Percentiles rank a stretch among this genome's conserved stretches.
phyloP scores from a whole-genome alignment of 2,329 filamentous ascomycete genomes.

The Beauveria australis region DNA sequence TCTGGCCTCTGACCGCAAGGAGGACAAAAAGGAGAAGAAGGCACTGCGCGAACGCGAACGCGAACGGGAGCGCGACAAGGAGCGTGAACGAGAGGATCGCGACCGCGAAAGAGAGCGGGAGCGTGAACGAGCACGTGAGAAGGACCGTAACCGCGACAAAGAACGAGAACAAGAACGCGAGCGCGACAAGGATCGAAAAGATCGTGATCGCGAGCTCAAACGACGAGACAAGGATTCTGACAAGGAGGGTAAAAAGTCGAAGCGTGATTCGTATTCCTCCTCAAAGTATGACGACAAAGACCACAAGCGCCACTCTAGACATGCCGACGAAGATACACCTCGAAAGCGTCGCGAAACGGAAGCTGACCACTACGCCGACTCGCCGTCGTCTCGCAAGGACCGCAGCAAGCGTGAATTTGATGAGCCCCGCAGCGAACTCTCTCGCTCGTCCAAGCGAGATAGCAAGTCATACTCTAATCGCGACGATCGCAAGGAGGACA shows the following conservation, averaged over 20 bases:
- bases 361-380: conserved; percentile 18
- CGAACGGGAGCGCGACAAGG: conserved; percentile 14
- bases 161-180: conserved; percentile 18
- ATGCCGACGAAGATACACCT: conserved; percentile 24
- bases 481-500: conserved; percentile 21
- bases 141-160: conserved; percentile 11
- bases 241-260: conserved; percentile 20
- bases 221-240: conserved; percentile 7
- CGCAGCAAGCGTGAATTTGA: conserved; percentile 22
- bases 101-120: background rate
- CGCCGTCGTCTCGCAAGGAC: conserved; percentile 18
- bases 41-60: conserved; percentile 12
- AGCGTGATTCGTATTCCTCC: conserved; percentile 21
- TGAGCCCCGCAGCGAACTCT: conserved; percentile 21
- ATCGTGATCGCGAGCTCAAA: conserved; percentile 22
- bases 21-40: conserved; percentile 17
- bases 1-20: conserved; percentile 19
- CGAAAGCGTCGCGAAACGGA: conserved; percentile 22
- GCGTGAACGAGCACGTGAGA: conserved; percentile 15
- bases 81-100: conserved; percentile 4
- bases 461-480: conserved; percentile 18
- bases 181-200: conserved; percentile 20
- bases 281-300: conserved; percentile 21
- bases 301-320: conserved; percentile 22
- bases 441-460: conserved; percentile 17